Base-by-base conservation (phyloP, 2,329 filamentous ascomycete genomes). In the Talaromyces sp. region DNA sequence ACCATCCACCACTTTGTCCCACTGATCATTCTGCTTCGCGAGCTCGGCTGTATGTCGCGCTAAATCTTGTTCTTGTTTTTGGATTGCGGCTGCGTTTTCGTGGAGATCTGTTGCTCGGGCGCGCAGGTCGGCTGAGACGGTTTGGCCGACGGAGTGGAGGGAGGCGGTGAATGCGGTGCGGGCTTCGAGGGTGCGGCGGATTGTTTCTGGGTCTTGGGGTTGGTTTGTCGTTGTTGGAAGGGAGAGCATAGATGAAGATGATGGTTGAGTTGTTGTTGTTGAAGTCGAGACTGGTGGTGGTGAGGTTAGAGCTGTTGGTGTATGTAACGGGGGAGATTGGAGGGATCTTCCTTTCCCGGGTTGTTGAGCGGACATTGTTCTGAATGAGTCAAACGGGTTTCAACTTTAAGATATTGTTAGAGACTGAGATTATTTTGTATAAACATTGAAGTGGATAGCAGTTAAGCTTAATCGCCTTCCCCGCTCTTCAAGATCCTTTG, bases 41-140 rank as follows among this genome's bases (percentile, higher is more conserved):
- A 88, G 72, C 19, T 78, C 78, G 11, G 76, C 76, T n/a, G 84
- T 86, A 67, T 82, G 76, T 69, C 79, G 82, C 49, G 75, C 77
- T 43, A 87, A 70, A 53, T 85, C 81, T 49, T 77, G 79, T 71
- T 89, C 85, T 71, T 89, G 87, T 69, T 82, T 83, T 15, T 78
- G 74, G 38, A 89, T 82, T 1, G 82, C 82, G 6, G 77, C 72
- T 15, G 81, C 78, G 72, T 88, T 88, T 51, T 78, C 73, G 73
- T 87, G 84, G n/a, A 89, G 80, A 65, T 82, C 83, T 53, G 80
- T 76, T 22, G 85, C 85, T 63, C 85, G 83, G 58, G 80, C 79
- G 67, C 83, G 83, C 59, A 88, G 80, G 56, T 84, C 81, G 19
- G 78, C 73, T 69, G 86, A 83, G 70, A 87, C 80, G 61, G 78